These are phyloP conservation scores for Mortierella sp. DNA, from an alignment of 371 early-diverging fungal species.

Conservation along the genomic window DNA sequence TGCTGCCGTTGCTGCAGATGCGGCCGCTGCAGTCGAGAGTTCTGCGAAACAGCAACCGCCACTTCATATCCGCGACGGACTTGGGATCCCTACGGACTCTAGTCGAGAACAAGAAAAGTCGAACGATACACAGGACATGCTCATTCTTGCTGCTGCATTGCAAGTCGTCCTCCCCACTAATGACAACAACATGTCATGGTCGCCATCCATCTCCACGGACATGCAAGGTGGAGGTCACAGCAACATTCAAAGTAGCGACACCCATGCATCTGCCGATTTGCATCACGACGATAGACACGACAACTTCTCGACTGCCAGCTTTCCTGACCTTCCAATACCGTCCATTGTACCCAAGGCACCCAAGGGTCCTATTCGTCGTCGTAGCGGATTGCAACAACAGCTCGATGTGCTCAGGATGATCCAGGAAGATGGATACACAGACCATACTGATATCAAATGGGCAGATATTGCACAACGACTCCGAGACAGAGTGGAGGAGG, in stretches of 20 bases:
- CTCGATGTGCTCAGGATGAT: conserved; percentile 47
- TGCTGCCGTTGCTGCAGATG: conserved; percentile 41
- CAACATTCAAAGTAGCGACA: conserved; percentile 3
- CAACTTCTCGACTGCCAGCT: conserved; percentile 16
- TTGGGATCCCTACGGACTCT: conserved; percentile 9
- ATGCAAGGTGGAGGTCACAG: not conserved
- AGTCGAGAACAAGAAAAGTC: conserved; percentile 12
- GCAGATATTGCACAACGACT: conserved; percentile 39
- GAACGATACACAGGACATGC: conserved; percentile 21
- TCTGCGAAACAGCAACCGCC: conserved; percentile 3
- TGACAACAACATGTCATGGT: conserved; percentile 29
- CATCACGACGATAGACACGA: conserved; percentile 11
- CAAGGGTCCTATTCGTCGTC: conserved; percentile 51
- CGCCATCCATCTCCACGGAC: conserved; percentile 24
- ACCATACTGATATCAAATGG: conserved; percentile 51
- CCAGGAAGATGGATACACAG: conserved; percentile 37
- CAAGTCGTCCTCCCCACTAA: conserved; percentile 34
- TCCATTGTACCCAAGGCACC: conserved; percentile 37
- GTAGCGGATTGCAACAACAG: conserved; percentile 49
- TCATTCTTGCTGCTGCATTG: conserved; percentile 33
- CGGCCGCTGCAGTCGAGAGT: conserved; percentile 28
- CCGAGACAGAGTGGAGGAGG: conserved; percentile 41
- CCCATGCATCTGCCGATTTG: not conserved
- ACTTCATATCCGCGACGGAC: conserved; percentile 4
- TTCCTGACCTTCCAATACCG: conserved; percentile 24